Evolutionary conservation across 352 stramenopile genomes (phyloP).

Genomic region (Thalassiosira allenii): DNA sequence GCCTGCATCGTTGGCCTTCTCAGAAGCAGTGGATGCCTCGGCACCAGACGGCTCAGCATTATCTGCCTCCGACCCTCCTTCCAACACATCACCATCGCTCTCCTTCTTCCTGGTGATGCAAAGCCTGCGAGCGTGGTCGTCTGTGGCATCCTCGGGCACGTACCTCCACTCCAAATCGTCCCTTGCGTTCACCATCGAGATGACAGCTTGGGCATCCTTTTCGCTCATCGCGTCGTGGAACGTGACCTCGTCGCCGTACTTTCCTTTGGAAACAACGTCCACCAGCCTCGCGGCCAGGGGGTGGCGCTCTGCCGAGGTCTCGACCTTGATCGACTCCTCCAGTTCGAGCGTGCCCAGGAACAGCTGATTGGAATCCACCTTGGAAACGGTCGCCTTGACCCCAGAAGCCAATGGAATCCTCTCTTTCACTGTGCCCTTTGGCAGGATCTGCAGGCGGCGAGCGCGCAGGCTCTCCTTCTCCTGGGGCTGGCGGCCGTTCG

Average conservation of each 20-base stretch:
- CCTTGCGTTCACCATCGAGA: conserved; percentile 47
- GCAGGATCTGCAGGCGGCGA: conserved; percentile 67
- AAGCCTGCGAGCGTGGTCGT: conserved; percentile 34
- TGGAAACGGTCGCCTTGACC: conserved; percentile 60
- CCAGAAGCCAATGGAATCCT: conserved; percentile 57
- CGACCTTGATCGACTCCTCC: conserved; percentile 42
- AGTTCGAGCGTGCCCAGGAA: conserved; percentile 68
- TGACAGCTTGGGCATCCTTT: conserved; percentile 67
- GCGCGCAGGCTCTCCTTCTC: conserved; percentile 76
- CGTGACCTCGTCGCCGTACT: conserved; percentile 48
- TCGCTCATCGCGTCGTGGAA: conserved; percentile 69
- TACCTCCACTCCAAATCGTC: conserved; percentile 51
- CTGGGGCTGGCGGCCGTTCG: conserved; percentile 16
- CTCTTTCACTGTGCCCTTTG: conserved; percentile 52
- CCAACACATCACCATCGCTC: background rate
- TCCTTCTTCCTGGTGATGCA: conserved; percentile 24
- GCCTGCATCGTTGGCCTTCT: background rate
- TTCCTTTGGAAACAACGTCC: conserved; percentile 44
- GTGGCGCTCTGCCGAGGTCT: conserved; percentile 56
- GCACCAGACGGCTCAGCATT: background rate
- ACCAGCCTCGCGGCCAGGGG: conserved; percentile 69
- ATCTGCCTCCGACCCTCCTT: background rate
- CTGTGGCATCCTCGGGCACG: conserved; percentile 15
- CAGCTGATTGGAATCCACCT: conserved; percentile 61
- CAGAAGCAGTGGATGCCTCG: too few relatives aligned